phyloP scores from a whole-genome alignment of 2,329 filamentous ascomycete species.

The Alternaria gaisen region DNA sequence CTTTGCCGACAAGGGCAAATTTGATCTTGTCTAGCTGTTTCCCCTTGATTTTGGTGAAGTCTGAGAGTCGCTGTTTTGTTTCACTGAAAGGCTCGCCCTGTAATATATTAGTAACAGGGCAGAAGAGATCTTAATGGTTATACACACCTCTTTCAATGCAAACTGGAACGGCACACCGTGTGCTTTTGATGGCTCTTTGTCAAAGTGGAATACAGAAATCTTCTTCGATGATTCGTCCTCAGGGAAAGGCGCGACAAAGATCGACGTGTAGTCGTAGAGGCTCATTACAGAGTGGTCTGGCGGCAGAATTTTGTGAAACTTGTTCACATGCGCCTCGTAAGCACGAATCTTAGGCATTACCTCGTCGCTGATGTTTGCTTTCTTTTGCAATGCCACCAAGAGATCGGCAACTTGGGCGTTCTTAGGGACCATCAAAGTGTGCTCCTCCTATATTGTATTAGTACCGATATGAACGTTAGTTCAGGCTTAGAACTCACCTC shows the following conservation, averaged over 20 bases:
- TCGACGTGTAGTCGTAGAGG: conserved; percentile 83
- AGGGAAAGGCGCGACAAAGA: conserved; percentile 84
- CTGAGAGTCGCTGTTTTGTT: conserved; percentile 93
- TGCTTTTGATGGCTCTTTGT: conserved; percentile 82
- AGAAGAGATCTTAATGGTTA: not conserved
- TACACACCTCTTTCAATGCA: conserved; percentile 75
- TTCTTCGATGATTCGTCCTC: conserved; percentile 72
- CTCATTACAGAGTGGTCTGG: conserved; percentile 77
- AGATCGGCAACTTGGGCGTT: conserved; percentile 83
- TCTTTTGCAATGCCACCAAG: conserved; percentile 78
- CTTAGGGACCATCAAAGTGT: conserved; percentile 87
- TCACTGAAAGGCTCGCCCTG: conserved; percentile 87
- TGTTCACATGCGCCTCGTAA: conserved; percentile 83
- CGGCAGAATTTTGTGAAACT: conserved; percentile 80
- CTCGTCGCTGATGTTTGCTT: conserved; percentile 80
- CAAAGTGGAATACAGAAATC: conserved; percentile 89
- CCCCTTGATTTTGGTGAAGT: conserved; percentile 92
- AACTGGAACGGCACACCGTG: conserved; percentile 95
- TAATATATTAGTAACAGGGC: conserved; percentile 29
- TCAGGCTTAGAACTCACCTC: conserved; percentile 66
- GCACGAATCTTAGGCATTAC: conserved; percentile 76
- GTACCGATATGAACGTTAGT: not conserved
- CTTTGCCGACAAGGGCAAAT: conserved; percentile 77
- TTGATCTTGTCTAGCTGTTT: conserved; percentile 99
- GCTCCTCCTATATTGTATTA: conserved; percentile 67